phyloP scores from a whole-genome alignment of 352 stramenopile genomes.

The Phytophthora aleatoria region DNA sequence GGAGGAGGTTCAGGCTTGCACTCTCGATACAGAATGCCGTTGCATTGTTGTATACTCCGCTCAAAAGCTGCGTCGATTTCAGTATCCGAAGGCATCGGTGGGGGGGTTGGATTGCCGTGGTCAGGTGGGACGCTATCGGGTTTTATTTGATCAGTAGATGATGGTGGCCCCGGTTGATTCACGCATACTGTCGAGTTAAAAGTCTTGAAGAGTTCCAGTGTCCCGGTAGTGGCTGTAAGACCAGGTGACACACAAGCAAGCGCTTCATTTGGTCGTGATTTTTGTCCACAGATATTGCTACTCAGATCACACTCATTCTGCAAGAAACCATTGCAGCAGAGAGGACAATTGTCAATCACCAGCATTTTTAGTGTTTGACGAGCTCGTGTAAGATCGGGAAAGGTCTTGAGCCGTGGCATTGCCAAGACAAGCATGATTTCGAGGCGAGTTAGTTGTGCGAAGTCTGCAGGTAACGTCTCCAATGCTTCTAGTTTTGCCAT shows the following conservation, averaged over 20 bases:
- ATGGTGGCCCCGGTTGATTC: not conserved
- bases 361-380: constrained; percentile 15
- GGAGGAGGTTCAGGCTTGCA: constrained; percentile 8
- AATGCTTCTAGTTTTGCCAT: constrained; percentile 27
- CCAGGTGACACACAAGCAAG: constrained; percentile 1
- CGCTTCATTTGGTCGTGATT: not conserved
- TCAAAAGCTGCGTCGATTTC: constrained; percentile 5
- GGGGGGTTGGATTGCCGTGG: not conserved
- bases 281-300: constrained; percentile 15
- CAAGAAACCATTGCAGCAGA: constrained; percentile 44
- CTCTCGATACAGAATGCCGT: constrained; percentile 33
- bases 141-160: not conserved
- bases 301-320: constrained; percentile 31
- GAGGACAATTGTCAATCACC: constrained; percentile 11
- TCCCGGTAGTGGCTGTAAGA: constrained; percentile 11
- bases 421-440: constrained; percentile 30
- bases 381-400: constrained; percentile 32
- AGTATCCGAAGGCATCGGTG: not conserved
- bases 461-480: constrained; percentile 17
- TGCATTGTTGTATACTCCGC: constrained; percentile 17
- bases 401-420: constrained; percentile 15
- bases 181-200: constrained; percentile 31
- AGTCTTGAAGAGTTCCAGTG: constrained; percentile 16
- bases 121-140: not conserved
- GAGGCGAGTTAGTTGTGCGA: constrained; percentile 26